A percentile compares a stretch with the other conserved stretches of the same genome.
Conservation (phyloP, 441 rosid species). For the Corymbia citriodora region DNA sequence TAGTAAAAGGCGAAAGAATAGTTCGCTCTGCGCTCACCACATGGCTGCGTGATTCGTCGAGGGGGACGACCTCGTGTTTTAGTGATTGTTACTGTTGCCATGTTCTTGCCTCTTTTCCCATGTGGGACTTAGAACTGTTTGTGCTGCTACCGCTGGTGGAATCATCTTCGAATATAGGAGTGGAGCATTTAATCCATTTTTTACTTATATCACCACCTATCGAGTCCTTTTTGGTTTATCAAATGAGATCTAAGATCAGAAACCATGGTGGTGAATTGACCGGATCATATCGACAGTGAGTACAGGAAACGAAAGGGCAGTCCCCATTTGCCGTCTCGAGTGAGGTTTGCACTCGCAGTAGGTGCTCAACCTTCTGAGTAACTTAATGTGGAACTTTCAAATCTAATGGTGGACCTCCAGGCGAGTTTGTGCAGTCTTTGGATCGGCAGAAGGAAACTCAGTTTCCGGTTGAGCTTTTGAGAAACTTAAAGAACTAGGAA, state of each 20-base stretch:
- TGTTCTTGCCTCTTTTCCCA: not conserved
- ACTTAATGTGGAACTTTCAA: not conserved
- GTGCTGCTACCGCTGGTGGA: not conserved
- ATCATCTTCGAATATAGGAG: not conserved
- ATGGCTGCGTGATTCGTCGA: not conserved
- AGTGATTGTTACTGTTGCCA: not conserved
- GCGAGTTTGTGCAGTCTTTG: not conserved
- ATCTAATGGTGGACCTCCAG: not conserved
- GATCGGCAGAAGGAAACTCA: not conserved
- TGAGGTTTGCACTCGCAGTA: not conserved
- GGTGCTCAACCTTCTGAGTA: not conserved
- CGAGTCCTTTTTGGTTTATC: not conserved
- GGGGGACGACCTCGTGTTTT: not conserved
- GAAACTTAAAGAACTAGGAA: not conserved
- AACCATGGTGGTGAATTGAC: not conserved
- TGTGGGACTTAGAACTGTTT: not conserved
- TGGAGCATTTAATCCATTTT: not conserved
- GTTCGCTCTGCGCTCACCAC: not conserved
- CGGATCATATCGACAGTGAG: not conserved
- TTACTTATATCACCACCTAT: not conserved
- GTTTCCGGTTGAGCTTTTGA: not conserved
- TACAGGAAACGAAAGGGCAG: not conserved
- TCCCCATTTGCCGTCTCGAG: not conserved
- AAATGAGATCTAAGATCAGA: not conserved
- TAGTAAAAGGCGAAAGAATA: slow-evolving; percentile 1